Conservation (phyloP, 2,329 filamentous ascomycete species). For the Colletotrichum filicis region DNA sequence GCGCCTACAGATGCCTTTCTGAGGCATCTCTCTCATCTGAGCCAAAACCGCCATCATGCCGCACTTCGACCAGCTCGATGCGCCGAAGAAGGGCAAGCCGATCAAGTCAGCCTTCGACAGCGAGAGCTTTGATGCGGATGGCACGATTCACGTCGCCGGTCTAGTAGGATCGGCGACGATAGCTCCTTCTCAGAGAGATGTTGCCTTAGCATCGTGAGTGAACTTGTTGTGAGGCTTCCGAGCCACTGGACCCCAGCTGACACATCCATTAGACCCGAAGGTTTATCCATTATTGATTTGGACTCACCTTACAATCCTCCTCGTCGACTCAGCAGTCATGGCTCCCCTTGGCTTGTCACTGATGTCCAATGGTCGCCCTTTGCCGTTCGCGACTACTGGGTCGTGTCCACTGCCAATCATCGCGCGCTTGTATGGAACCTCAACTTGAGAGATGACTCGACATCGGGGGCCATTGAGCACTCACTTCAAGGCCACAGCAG, state of each 20-base stretch:
- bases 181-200: constrained; percentile 89
- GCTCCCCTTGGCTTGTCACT: constrained; percentile 92
- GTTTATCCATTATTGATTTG: constrained; percentile 90
- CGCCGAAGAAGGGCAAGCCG: constrained; percentile 65
- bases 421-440: constrained; percentile 95
- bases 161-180: constrained; percentile 91
- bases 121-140: constrained; percentile 86
- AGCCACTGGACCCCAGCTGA: background rate
- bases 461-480: constrained; percentile 80
- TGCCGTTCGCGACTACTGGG: constrained; percentile 89
- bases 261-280: constrained; percentile 70
- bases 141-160: constrained; percentile 85
- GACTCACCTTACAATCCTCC: constrained; percentile 91
- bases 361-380: constrained; percentile 98
- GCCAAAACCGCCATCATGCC: constrained; percentile 54
- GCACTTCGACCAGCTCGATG: constrained; percentile 58
- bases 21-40: constrained; percentile 33
- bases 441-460: constrained; percentile 79
- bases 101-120: constrained; percentile 82
- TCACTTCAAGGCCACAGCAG: constrained; percentile 85
- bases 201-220: constrained; percentile 83
- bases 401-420: constrained; percentile 93
- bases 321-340: constrained; percentile 82
- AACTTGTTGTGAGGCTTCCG: constrained; percentile 30
- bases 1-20: constrained; percentile 30